phyloP scores from a whole-genome alignment of 352 stramenopile genomes.

The Ophiocytium majus region DNA sequence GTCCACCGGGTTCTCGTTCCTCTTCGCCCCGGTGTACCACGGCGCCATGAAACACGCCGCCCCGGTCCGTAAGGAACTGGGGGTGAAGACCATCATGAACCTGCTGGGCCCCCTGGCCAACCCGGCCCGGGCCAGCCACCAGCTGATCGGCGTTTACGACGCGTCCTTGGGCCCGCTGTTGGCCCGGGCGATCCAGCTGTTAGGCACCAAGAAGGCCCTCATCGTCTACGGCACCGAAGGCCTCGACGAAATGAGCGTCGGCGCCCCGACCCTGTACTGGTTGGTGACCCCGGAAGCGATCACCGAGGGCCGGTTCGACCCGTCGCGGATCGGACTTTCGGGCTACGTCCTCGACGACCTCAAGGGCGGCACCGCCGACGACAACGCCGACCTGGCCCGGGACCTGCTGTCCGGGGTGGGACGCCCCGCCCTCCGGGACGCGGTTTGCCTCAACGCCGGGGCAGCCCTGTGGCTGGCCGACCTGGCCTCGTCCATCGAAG shows the following conservation, averaged over 20 bases:
- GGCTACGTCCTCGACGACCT: conserved; percentile 89
- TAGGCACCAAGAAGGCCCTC: too few species aligned
- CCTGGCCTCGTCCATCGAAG: too few species aligned
- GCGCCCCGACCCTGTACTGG: too few species aligned
- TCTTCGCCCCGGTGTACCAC: conserved; percentile 64
- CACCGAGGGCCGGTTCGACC: too few species aligned
- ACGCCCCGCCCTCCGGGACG: conserved; percentile 87
- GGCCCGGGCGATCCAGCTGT: too few species aligned
- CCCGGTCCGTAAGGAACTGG: conserved; percentile 90
- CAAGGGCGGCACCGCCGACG: conserved; percentile 82
- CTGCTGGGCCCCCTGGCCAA: conserved; percentile 97
- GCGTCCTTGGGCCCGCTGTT: conserved; percentile 80
- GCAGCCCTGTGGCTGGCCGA: too few species aligned
- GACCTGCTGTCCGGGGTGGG: conserved; percentile 81
- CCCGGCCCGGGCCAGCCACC: conserved; percentile 83
- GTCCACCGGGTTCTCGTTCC: conserved; percentile 89
- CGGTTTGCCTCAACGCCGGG: conserved; percentile 94
- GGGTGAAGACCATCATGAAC: conserved; percentile 95
- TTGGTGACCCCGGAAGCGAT: too few species aligned
- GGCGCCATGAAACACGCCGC: conserved; percentile 62
- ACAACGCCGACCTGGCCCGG: conserved; percentile 75
- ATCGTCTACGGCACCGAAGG: too few species aligned
- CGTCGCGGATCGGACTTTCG: too few species aligned
- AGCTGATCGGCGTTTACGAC: conserved; percentile 98
- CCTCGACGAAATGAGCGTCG: too few species aligned